Percentiles rank a stretch among this genome's conserved stretches.
These are phyloP conservation scores for Volvox reticuliferus DNA, from an alignment of 139 green algal genomes.

Conservation along the genomic window DNA sequence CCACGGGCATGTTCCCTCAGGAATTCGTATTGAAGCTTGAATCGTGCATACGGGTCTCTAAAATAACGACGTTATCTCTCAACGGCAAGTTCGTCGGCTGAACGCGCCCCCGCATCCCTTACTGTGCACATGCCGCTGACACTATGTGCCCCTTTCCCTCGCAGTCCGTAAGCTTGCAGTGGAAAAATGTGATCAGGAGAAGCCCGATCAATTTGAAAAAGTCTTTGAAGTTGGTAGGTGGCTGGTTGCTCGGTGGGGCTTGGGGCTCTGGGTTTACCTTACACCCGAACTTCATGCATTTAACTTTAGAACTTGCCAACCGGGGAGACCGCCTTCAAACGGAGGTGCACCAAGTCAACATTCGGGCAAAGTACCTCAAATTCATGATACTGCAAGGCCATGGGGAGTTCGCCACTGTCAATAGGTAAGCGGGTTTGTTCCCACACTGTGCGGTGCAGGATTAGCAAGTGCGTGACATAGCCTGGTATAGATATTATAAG, in stretches of 20 bases:
- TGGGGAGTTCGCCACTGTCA: conserved; percentile 61
- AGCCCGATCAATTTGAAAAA: conserved; percentile 61
- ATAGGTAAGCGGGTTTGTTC: conserved; percentile 45
- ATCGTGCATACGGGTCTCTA: conserved; percentile 39
- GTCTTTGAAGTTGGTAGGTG: conserved; percentile 65
- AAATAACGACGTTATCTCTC: conserved; percentile 58
- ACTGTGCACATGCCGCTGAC: background rate
- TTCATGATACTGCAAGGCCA: conserved; percentile 59
- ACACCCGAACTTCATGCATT: background rate
- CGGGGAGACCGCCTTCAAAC: conserved; percentile 55
- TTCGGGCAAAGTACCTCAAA: conserved; percentile 58
- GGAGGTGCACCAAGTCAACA: conserved; percentile 65
- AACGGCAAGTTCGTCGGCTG: conserved; percentile 50
- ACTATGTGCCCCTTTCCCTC: background rate
- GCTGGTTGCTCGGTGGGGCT: background rate
- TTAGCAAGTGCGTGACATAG: background rate
- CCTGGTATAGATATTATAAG: background rate
- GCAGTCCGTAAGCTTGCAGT: conserved; percentile 62
- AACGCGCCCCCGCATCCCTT: background rate
- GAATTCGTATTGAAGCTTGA: conserved; percentile 68
- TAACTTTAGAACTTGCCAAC: conserved; percentile 52
- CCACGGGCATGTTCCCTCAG: conserved; percentile 71
- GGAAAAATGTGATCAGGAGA: conserved; percentile 57
- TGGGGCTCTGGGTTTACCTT: background rate
- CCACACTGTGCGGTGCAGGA: background rate